These are phyloP conservation scores for Arthrobotrys megalospora DNA, from an alignment of 2,329 filamentous ascomycete species.

Conservation along the genomic window DNA sequence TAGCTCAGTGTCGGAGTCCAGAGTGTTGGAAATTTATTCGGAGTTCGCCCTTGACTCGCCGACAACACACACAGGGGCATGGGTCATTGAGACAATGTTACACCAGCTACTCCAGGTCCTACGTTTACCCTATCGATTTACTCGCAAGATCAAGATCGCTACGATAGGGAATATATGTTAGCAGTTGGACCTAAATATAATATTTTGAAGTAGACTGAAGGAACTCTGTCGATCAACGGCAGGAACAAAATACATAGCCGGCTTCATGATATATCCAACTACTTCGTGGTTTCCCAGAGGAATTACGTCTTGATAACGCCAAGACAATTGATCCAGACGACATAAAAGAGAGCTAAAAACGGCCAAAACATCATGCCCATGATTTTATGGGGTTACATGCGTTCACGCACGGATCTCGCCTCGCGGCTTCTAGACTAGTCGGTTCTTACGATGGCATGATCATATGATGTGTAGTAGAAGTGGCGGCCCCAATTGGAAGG, in stretches of 20 bases:
- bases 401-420: constrained; percentile 10
- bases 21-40: constrained; percentile 9
- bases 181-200: no score
- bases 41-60: constrained; percentile 7
- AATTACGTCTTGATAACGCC: neutral
- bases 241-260: no score
- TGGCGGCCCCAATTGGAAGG: neutral
- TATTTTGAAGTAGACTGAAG: no score
- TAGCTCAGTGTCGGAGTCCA: neutral
- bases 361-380: neutral
- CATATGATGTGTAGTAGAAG: neutral
- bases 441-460: neutral
- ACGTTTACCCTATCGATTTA: neutral
- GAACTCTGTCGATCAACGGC: no score
- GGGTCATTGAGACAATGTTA: constrained; percentile 3
- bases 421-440: neutral
- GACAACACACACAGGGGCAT: neutral
- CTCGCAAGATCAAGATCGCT: no score
- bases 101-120: neutral
- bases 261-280: no score
- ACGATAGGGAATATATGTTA: no score
- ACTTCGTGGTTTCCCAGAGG: no score
- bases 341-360: neutral
- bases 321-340: neutral
- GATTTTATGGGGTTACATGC: constrained; percentile 7